These are phyloP conservation scores for Colletotrichum truncatum DNA, from an alignment of 2,329 filamentous ascomycete species.

Conservation along the genomic window DNA sequence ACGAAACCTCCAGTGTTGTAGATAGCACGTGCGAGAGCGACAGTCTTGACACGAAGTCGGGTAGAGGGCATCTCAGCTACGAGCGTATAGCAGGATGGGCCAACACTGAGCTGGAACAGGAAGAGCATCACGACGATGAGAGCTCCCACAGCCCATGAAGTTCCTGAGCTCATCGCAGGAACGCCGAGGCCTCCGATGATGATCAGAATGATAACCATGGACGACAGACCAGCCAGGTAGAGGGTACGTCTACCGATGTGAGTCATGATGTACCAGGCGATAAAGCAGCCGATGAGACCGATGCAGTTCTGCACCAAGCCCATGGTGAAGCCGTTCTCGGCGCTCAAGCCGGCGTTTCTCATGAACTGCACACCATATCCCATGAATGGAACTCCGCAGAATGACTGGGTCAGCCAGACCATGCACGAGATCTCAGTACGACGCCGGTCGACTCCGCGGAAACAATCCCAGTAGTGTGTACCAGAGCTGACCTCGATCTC, in stretches of 20 bases:
- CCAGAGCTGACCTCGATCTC: slow-evolving; percentile 38
- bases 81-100: slow-evolving; percentile 54
- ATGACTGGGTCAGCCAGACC: slow-evolving; percentile 37
- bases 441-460: slow-evolving; percentile 36
- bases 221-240: slow-evolving; percentile 47
- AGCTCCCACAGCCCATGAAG: slow-evolving; percentile 47
- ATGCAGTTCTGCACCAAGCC: slow-evolving; percentile 51
- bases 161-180: slow-evolving; percentile 41
- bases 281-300: slow-evolving; percentile 51
- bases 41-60: slow-evolving; percentile 55
- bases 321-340: slow-evolving; percentile 43
- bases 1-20: slow-evolving; percentile 53
- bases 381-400: slow-evolving; percentile 35
- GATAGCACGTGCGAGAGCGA: slow-evolving; percentile 52
- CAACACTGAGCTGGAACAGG: slow-evolving; percentile 47
- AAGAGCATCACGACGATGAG: slow-evolving; percentile 55
- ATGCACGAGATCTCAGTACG: slow-evolving; percentile 40
- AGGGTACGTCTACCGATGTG: slow-evolving; percentile 49
- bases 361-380: slow-evolving; percentile 29
- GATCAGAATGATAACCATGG: slow-evolving; percentile 49
- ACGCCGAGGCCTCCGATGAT: slow-evolving; percentile 44
- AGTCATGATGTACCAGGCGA: slow-evolving; percentile 49
- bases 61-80: slow-evolving; percentile 54
- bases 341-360: slow-evolving; percentile 37
- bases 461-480: slow-evolving; percentile 31